Conservation (phyloP, 139 green algal genomes). For the Chlamydomonas schloesseri region DNA sequence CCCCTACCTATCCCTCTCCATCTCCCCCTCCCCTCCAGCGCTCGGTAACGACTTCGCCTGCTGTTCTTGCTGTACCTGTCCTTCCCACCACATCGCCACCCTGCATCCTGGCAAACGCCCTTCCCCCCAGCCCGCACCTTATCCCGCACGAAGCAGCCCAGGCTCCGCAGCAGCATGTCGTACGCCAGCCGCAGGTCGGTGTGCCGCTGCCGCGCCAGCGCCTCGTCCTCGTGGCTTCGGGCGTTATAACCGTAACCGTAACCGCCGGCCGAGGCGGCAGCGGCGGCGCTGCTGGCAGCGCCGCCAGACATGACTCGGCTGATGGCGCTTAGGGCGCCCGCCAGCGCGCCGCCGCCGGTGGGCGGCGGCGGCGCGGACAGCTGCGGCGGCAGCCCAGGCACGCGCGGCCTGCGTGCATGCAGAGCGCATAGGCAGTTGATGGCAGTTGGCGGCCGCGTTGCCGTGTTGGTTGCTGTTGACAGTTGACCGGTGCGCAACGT, state of each 20-base stretch:
- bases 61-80: too few relatives aligned
- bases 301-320: background rate
- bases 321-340: too few relatives aligned
- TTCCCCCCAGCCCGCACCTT: slow-evolving; percentile 6
- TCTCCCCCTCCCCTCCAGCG: too few relatives aligned
- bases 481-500: too few relatives aligned
- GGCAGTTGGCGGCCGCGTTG: too few relatives aligned
- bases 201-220: slow-evolving; percentile 30
- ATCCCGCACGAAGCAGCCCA: slow-evolving; percentile 54
- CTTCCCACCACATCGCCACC: too few relatives aligned
- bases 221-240: slow-evolving; percentile 1
- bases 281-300: background rate
- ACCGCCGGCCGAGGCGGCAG: slow-evolving; percentile 9
- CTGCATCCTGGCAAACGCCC: background rate
- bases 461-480: too few relatives aligned
- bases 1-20: too few relatives aligned
- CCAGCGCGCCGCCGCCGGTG: too few relatives aligned
- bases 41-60: too few relatives aligned
- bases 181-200: slow-evolving; percentile 59
- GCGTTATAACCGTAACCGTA: background rate
- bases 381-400: background rate
- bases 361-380: background rate
- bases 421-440: too few relatives aligned
- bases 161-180: slow-evolving; percentile 63
- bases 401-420: too few relatives aligned